Conservation (phyloP, 768 basidiomycete genomes). For the Lactifluus piperatus region DNA sequence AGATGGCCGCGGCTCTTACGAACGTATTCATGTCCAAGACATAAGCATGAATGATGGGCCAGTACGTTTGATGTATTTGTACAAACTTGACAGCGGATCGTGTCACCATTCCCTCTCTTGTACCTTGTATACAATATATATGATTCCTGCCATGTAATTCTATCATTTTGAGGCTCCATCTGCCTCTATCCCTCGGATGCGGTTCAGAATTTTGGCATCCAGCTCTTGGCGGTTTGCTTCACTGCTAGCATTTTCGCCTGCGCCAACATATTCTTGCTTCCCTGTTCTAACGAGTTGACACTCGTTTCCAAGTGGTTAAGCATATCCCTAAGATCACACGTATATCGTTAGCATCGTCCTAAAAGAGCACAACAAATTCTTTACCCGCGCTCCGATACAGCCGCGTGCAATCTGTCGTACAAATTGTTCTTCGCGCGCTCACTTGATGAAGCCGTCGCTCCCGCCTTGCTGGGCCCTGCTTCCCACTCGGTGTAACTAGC, state of each 20-base stretch:
- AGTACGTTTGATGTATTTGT: slow-evolving; percentile 3
- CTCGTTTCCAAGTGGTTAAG: slow-evolving; percentile 52
- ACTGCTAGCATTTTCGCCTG: slow-evolving; percentile 62
- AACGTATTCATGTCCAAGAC: slow-evolving; percentile 29
- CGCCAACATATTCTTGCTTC: slow-evolving; percentile 54
- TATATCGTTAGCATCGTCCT: background rate
- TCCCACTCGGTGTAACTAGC: slow-evolving; percentile 8
- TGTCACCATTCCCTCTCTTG: background rate
- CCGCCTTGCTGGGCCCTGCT: slow-evolving; percentile 11
- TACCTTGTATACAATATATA: background rate
- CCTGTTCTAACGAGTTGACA: slow-evolving; percentile 55
- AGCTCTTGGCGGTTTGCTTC: slow-evolving; percentile 53
- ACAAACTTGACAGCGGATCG: background rate
- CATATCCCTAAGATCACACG: slow-evolving; percentile 41
- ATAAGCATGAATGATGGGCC: background rate
- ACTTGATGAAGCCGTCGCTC: slow-evolving; percentile 18
- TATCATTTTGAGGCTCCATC: background rate
- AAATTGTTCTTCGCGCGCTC: slow-evolving; percentile 23
- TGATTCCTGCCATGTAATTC: background rate
- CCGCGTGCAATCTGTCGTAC: slow-evolving; percentile 32
- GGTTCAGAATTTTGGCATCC: slow-evolving; percentile 47
- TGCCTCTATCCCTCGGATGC: background rate
- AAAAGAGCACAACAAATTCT: slow-evolving; percentile 14
- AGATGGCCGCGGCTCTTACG: slow-evolving; percentile 31
- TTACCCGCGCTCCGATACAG: slow-evolving; percentile 57